Percentiles rank a stretch among this genome's conserved stretches.
These are phyloP conservation scores for Lepraria neglecta DNA, from an alignment of 495 filamentous ascomycete species.

Conservation along the genomic window DNA sequence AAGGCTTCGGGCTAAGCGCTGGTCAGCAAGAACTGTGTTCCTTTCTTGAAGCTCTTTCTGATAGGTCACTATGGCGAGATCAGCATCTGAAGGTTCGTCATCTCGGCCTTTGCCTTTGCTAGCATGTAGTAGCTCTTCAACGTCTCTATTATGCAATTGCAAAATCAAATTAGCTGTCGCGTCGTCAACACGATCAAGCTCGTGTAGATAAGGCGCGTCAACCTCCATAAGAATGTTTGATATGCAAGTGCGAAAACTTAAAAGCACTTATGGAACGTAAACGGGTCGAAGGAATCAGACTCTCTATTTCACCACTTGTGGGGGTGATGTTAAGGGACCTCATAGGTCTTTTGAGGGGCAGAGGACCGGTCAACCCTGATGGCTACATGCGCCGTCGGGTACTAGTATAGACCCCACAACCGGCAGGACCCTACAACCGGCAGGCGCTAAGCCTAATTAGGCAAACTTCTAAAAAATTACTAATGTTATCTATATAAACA, in stretches of 20 bases:
- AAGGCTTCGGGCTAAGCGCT: conserved; percentile 33
- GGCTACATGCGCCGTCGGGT: too few species aligned
- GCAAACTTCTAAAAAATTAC: too few species aligned
- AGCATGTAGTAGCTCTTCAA: conserved; percentile 19
- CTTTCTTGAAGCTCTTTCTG: conserved; percentile 28
- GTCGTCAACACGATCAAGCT: conserved; percentile 15
- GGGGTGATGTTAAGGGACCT: too few species aligned
- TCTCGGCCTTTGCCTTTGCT: conserved; percentile 33
- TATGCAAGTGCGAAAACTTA: neutral
- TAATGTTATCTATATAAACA: too few species aligned
- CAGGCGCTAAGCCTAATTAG: too few species aligned
- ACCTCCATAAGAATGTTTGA: neutral
- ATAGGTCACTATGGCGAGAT: conserved; percentile 31
- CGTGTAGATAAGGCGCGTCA: neutral
- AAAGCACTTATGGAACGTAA: neutral
- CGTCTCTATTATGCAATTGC: conserved; percentile 31
- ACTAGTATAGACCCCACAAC: too few species aligned
- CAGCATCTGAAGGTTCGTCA: conserved; percentile 28
- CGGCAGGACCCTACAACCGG: too few species aligned
- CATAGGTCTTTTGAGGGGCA: too few species aligned
- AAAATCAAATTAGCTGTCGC: conserved; percentile 23
- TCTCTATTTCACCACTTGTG: too few species aligned
- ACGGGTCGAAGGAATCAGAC: too few species aligned
- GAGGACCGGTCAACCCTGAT: too few species aligned
- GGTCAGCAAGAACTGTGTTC: conserved; percentile 24